Base-by-base conservation (phyloP, 768 basidiomycete species). In the Hypholoma fasciculare region DNA sequence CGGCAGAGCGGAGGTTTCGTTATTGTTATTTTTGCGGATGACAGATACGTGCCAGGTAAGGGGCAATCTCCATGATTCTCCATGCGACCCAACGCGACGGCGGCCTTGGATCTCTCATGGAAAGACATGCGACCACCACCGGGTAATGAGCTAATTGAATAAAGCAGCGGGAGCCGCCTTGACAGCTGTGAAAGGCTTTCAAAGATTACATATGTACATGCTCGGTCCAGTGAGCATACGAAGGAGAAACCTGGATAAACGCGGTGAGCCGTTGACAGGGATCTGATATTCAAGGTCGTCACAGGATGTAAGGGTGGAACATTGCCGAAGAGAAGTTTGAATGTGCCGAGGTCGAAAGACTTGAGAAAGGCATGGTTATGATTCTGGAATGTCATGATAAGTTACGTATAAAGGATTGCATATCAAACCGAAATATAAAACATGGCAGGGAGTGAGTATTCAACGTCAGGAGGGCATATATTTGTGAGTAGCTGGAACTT, bases 241-340 rank as follows among this genome's bases (percentile, higher is more conserved):
- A 34, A 34, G 30, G 6, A 34, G 30, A 34, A 9, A 9, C 30
- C 6, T 7, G 30, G 9, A 34, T 17, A 47, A 46, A 54, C 20
- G 27, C 19, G 16, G 40, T 53, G 40, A n/a, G 39, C 6, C 16
- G 43, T 27, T 23, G 16, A 49, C 26, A 49, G 26, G 44, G 48
- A 5, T 49, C 6, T 26, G 9, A 7, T 11, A 30, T 30, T 14
- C 17, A 27, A 16, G 19, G 48, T 11, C 48, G n/a, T 59, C 58
- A 55, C 53, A 55, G 43, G 57, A 64, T 59, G 60, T 59, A 59
- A 51, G 30, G 49, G 57, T 64, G 63, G 34, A 58, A 61, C 30
- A 56, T 49, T 64, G 63, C 56, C 63, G 63, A 64, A 59, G 60
- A 64, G 60, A 59, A 54, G 30, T 59, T 38, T 59, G 54, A 23